A percentile compares a stretch with the other conserved stretches of the same genome.
phyloP scores from a whole-genome alignment of 2,329 filamentous ascomycete genomes.

The Helminthosporium solani region DNA sequence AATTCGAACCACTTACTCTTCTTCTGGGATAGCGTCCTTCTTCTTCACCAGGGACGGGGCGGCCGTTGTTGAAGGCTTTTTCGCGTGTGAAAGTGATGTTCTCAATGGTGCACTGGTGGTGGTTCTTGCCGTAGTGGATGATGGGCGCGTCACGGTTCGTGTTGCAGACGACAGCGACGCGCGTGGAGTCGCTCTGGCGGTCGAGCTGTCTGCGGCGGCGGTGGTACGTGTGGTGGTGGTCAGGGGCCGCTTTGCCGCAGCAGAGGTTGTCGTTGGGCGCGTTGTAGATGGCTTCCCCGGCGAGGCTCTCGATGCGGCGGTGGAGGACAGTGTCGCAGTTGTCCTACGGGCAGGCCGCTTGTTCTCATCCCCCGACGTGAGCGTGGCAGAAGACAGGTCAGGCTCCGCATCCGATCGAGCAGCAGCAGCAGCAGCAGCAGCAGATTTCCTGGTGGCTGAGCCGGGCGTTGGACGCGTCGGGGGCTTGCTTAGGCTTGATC shows the following conservation, averaged over 20 bases:
- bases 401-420: slow-evolving; percentile 36
- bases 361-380: slow-evolving; percentile 41
- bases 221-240: slow-evolving; percentile 29
- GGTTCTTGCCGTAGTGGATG: slow-evolving; percentile 21
- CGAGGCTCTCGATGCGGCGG: slow-evolving; percentile 24
- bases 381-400: slow-evolving; percentile 36
- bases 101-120: slow-evolving; percentile 22
- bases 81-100: slow-evolving; percentile 26
- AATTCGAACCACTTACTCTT: slow-evolving; percentile 22
- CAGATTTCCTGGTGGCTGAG: slow-evolving; percentile 24
- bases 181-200: slow-evolving; percentile 29
- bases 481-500: slow-evolving; percentile 39
- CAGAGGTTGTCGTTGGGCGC: slow-evolving; percentile 18
- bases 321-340: slow-evolving; percentile 16
- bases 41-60: slow-evolving; percentile 11
- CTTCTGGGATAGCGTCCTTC: slow-evolving; percentile 13
- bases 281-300: slow-evolving; percentile 23
- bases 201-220: slow-evolving; percentile 22
- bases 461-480: slow-evolving; percentile 36
- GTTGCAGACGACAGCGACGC: slow-evolving; percentile 30
- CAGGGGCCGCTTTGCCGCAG: slow-evolving; percentile 31
- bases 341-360: slow-evolving; percentile 33
- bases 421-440: slow-evolving; percentile 11
- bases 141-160: slow-evolving; percentile 25
- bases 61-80: slow-evolving; percentile 30